Base-by-base conservation (phyloP, 768 basidiomycete species). In the Suillus tomentosus region DNA sequence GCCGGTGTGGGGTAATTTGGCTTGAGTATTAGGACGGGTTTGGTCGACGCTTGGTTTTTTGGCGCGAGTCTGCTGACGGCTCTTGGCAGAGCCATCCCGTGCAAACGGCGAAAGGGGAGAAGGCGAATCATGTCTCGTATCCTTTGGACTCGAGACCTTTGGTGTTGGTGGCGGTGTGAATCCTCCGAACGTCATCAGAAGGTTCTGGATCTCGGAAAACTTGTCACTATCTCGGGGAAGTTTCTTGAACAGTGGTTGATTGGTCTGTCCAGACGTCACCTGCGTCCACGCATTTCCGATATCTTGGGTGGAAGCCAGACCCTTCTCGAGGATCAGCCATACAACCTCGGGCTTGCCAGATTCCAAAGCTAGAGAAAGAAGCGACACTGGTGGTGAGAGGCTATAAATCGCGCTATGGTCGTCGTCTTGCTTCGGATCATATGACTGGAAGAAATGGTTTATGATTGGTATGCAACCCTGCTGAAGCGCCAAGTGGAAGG, bases 401-500 rank as follows among this genome's bases (percentile, higher is more conserved):
- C 74, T 69, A 72, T 91, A 90, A 51, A 91, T 79, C 3, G 71
- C 71, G 31, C 73, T 68, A 42, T 79, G 76, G 67, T 90, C 89
- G 43, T 77, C 70, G 47, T 77, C 70, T 48, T 85, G 80, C 54
- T 80, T 78, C 6, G 88, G 86, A 47, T 85, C 78, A 70, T 89
- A 85, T 34, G 76, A 76, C 61, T 89, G 79, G 69, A 92, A 79
- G 79, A 92, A 86, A 78, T 87, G 80, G 48, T 80, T 76, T 64
- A 88, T 73, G 64, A 91, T 79, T 14, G 80, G 66, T 37, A 85
- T 69, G 67, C 86, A 78, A 13, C 88, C 86, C 63, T 70, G 70
- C 70, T 80, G 77, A 10, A 92, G 71, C 11, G 89, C 88, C 60
- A 86, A 67, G 73, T 93, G 90, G 76, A 91, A 87, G 2, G 88